Base-by-base conservation (phyloP, 1,139 yeast genomes). In the Debaryomyces coudertii region DNA sequence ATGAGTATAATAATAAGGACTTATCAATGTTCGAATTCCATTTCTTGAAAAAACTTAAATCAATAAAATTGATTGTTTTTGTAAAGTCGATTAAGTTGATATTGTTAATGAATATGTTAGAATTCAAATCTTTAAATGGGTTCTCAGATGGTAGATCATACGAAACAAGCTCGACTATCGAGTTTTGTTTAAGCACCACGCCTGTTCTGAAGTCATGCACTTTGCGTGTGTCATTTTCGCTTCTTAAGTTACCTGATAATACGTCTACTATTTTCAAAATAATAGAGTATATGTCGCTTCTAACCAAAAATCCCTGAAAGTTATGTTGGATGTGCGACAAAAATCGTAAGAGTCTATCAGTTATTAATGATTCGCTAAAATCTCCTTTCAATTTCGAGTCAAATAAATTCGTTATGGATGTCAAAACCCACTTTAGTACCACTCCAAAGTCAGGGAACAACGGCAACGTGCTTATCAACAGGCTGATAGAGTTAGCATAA, bases 21-120 rank as follows among this genome's bases (percentile, higher is more conserved):
- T 74, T 74, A 52, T 76, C 80, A 31, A 69, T 59, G 50, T 85
- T 79, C 3, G 97, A 90, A 45, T 89, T 85, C 97, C 97, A 92
- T 9, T 68, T 63, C 24, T 63, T 65, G 58, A 77, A 79, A 57
- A 82, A 86, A 44, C 72, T 74, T 50, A 81, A 63, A 56, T 84
- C 86, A 40, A 86, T 79, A 14, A 73, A 63, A 50, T 80, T 81
- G 36, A 86, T 75, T 44, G 80, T 78, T n/a, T 68, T 60, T 0
- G 87, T 83, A 37, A 87, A 65, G 8, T 70, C 73, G 6, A 76
- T 66, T 27, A 82, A 59, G 52, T 82, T 79, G 20, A 77, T 51
- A 20, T 69, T 66, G 35, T 68, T 58, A 55, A 73, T 66, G 46
- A 86, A 65, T 42, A 77, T 56, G 8, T 53, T 48, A 3, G 74